Conservation (phyloP, 768 basidiomycete genomes). For the Crassisporium funariophilum region DNA sequence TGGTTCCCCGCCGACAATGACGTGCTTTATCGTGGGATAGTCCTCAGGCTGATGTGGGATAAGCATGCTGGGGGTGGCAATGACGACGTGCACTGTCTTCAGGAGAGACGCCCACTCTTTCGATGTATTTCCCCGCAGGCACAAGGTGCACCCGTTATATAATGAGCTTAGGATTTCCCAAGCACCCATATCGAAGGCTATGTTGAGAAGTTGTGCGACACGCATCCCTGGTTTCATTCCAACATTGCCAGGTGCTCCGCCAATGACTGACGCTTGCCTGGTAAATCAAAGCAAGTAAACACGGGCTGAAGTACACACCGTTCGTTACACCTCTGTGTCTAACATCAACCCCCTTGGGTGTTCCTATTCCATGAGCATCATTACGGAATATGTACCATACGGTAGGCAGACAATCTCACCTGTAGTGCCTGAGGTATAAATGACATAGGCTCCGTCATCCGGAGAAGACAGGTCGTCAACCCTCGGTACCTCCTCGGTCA, state of each 20-base stretch:
- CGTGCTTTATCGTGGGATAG: slow-evolving; percentile 50
- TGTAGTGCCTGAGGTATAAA: slow-evolving; percentile 51
- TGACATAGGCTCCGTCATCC: slow-evolving; percentile 44
- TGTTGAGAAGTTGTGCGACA: slow-evolving; percentile 50
- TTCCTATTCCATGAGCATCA: slow-evolving; percentile 1
- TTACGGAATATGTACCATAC: neutral
- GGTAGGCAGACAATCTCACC: slow-evolving; percentile 32
- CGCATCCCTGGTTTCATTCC: slow-evolving; percentile 46
- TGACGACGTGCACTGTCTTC: slow-evolving; percentile 52
- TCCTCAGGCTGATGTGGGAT: slow-evolving; percentile 48
- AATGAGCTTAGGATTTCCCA: slow-evolving; percentile 57
- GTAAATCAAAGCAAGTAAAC: neutral
- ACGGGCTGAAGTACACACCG: slow-evolving; percentile 30
- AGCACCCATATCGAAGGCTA: slow-evolving; percentile 47
- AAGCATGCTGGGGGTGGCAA: slow-evolving; percentile 56
- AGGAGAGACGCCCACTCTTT: slow-evolving; percentile 53
- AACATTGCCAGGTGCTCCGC: slow-evolving; percentile 44
- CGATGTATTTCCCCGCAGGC: slow-evolving; percentile 51
- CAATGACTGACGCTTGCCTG: slow-evolving; percentile 40
- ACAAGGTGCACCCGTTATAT: slow-evolving; percentile 54
- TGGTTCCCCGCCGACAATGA: slow-evolving; percentile 55
- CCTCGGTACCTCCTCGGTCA: slow-evolving; percentile 14
- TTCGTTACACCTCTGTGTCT: slow-evolving; percentile 39
- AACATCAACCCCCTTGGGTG: slow-evolving; percentile 46
- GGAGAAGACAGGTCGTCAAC: slow-evolving; percentile 28